phyloP scores from a whole-genome alignment of 495 filamentous ascomycete genomes.

The Apiosordaria backusii region DNA sequence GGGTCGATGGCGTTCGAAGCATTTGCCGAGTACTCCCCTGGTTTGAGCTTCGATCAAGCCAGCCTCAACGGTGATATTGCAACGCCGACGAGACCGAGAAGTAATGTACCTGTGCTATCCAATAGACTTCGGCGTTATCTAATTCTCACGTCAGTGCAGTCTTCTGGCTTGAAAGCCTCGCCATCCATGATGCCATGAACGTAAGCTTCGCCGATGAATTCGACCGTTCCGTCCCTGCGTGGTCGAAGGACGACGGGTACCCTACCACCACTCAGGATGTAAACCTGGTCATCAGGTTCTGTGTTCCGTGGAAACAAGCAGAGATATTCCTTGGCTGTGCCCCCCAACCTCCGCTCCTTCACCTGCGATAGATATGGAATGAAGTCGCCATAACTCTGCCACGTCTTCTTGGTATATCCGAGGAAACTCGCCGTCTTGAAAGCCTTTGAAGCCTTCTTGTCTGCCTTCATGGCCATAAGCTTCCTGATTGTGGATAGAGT shows the following conservation, averaged over 20 bases:
- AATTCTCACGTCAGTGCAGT: slow-evolving; percentile 9
- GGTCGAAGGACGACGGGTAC: slow-evolving; percentile 14
- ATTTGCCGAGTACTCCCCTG: neutral
- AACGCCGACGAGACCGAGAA: neutral
- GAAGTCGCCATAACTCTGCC: slow-evolving; percentile 10
- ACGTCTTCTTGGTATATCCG: slow-evolving; percentile 12
- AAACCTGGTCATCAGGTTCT: slow-evolving; percentile 9
- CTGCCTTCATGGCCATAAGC: slow-evolving; percentile 8
- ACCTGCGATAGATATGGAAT: neutral
- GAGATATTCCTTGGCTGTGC: slow-evolving; percentile 14
- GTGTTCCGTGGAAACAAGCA: slow-evolving; percentile 14
- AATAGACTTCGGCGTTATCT: neutral
- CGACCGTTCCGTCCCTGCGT: slow-evolving; percentile 8
- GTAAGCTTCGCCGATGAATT: slow-evolving; percentile 17
- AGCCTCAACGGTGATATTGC: slow-evolving; percentile 3
- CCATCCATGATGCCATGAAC: slow-evolving; percentile 16
- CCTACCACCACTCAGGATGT: slow-evolving; percentile 11
- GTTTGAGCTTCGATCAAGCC: neutral
- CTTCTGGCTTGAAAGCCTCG: slow-evolving; percentile 12
- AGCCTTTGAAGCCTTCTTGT: neutral
- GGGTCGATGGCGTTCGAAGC: neutral
- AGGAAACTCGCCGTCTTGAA: slow-evolving; percentile 6
- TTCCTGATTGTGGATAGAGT: slow-evolving; percentile 7
- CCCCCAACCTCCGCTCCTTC: slow-evolving; percentile 7
- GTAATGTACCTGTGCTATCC: neutral